phyloP scores from a whole-genome alignment of 2,329 filamentous ascomycete genomes.

The Arthrinium phaeospermum region DNA sequence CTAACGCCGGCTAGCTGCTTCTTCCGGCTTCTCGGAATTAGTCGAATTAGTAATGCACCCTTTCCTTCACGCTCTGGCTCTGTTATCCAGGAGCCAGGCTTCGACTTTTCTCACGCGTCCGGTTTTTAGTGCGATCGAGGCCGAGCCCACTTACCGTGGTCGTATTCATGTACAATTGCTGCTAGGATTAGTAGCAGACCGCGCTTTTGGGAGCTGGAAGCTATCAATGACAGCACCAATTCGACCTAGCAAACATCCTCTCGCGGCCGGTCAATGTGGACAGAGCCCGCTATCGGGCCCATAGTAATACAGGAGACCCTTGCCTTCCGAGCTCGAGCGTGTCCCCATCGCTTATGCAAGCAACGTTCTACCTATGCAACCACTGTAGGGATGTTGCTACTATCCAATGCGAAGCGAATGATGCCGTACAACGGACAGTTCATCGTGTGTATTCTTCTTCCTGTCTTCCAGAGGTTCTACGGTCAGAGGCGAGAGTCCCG shows the following conservation, averaged over 20 bases:
- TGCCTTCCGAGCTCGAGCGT: neutral
- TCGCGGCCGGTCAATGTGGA: neutral
- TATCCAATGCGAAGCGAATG: neutral
- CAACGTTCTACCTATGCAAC: constrained; percentile 3
- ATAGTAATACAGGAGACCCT: constrained; percentile 8
- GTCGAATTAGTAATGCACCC: neutral
- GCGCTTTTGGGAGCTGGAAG: neutral
- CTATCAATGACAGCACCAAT: constrained; percentile 10
- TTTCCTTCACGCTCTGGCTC: neutral
- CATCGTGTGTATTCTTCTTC: neutral
- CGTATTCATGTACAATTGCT: neutral
- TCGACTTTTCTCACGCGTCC: constrained; percentile 12
- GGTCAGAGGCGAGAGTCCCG: neutral
- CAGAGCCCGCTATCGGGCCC: constrained; percentile 9
- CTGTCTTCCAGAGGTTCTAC: neutral
- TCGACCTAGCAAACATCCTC: neutral
- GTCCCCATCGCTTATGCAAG: constrained; percentile 1
- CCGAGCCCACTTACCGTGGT: neutral
- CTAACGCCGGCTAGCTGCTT: constrained; percentile 13
- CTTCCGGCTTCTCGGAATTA: constrained; percentile 15
- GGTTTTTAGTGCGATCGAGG: constrained; percentile 12
- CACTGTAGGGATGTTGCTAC: neutral
- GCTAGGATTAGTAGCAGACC: neutral
- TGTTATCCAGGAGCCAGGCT: neutral
- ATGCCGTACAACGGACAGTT: neutral